phyloP scores from a whole-genome alignment of 129 eudicot species.

The Logfia minima region DNA sequence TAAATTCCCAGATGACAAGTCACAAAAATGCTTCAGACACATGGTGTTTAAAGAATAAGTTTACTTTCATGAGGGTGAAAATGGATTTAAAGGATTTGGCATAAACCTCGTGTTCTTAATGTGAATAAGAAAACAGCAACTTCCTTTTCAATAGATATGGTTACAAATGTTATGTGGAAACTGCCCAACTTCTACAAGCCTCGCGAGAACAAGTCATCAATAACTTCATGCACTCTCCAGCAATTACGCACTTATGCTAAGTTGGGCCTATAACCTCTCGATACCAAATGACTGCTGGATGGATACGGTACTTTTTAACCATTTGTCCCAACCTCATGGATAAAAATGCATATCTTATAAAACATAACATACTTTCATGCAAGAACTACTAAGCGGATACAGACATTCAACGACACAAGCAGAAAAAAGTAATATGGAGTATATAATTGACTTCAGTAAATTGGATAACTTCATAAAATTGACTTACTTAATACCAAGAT shows the following conservation, averaged over 20 bases:
- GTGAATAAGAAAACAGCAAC: too few relatives aligned
- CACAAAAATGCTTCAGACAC: too few relatives aligned
- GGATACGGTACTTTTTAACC: not conserved
- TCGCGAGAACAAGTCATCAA: not conserved
- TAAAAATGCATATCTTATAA: not conserved
- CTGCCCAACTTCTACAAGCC: not conserved
- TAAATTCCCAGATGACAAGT: too few relatives aligned
- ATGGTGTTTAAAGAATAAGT: not conserved
- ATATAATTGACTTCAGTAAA: not conserved
- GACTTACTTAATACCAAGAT: slow-evolving; percentile 50
- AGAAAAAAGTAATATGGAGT: not conserved
- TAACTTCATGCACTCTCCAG: not conserved
- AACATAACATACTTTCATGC: not conserved
- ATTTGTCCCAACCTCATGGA: not conserved
- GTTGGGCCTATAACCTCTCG: not conserved
- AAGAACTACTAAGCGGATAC: not conserved
- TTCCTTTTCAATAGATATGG: not conserved
- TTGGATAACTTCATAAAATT: not conserved
- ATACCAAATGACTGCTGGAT: not conserved
- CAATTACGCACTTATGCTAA: too few relatives aligned
- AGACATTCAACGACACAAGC: not conserved
- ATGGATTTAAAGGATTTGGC: not conserved
- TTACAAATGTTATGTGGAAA: not conserved
- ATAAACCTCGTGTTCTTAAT: not conserved
- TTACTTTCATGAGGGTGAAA: not conserved